Evolutionary conservation across 2,329 filamentous ascomycete species (phyloP).

Genomic region (Alternaria solani): DNA sequence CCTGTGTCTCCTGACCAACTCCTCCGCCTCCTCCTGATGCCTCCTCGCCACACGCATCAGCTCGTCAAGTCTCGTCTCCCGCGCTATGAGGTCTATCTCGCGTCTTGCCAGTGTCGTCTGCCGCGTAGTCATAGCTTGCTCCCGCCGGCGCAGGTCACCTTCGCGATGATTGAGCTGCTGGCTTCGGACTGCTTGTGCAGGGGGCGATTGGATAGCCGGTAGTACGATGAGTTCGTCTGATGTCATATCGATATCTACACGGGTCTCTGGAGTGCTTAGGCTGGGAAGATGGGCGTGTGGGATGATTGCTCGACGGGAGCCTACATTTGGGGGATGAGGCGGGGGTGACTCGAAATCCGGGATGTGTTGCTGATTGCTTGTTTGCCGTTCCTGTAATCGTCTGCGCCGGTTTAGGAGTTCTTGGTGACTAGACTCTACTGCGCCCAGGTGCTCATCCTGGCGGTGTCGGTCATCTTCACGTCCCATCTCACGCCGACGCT

Average conservation of each 20-base stretch:
- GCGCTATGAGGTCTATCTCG: neutral
- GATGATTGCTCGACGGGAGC: neutral
- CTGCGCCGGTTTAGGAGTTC: neutral
- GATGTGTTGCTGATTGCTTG: neutral
- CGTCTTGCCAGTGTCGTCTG: neutral
- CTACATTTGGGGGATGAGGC: neutral
- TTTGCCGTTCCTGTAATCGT: neutral
- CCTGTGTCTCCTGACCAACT: constrained; percentile 9
- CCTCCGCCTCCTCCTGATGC: constrained; percentile 14
- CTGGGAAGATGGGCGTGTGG: neutral
- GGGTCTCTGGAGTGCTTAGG: neutral
- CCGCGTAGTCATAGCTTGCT: neutral
- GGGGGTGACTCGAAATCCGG: neutral
- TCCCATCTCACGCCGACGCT: neutral
- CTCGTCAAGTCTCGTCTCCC: neutral
- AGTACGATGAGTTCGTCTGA: neutral
- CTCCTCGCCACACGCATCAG: neutral
- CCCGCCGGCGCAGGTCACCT: neutral
- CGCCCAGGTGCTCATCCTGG: too few species aligned
- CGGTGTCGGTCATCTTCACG: neutral
- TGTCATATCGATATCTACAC: neutral
- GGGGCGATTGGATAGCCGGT: neutral
- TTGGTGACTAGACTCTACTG: too few species aligned
- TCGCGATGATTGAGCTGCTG: neutral
- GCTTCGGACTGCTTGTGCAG: neutral